Evolutionary conservation across 352 stramenopile species (phyloP).

Genomic region (Globisporangium paddicum): DNA sequence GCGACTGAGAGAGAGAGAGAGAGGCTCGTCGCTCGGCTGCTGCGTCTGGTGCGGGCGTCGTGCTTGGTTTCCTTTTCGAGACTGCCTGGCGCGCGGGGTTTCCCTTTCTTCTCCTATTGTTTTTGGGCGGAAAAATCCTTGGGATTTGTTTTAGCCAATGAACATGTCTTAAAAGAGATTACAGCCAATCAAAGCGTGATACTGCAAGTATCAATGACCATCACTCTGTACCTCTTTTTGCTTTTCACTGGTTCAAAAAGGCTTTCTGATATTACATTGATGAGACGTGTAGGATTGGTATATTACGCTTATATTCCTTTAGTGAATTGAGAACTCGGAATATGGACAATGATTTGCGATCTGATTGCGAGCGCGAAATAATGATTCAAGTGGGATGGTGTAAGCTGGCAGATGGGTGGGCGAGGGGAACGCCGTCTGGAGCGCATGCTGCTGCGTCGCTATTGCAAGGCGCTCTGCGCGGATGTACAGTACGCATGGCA

Average conservation of each 20-base stretch:
- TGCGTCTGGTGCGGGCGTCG: background rate
- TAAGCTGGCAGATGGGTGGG: background rate
- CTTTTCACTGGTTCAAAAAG: background rate
- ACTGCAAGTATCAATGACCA: background rate
- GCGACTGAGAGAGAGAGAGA: no score
- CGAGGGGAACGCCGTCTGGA: background rate
- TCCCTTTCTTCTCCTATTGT: background rate
- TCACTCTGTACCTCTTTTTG: background rate
- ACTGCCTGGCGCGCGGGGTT: slow-evolving; percentile 1
- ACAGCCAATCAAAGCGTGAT: no score
- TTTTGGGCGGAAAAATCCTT: background rate
- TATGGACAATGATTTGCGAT: no score
- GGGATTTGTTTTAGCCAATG: background rate
- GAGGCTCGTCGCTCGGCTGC: background rate
- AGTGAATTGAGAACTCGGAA: no score
- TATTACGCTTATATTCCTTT: no score
- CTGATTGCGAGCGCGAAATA: slow-evolving; percentile 1
- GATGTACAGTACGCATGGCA: background rate
- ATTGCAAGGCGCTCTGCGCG: background rate
- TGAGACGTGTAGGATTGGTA: no score
- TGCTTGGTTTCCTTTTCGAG: slow-evolving; percentile 7
- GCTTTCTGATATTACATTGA: background rate
- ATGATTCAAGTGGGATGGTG: background rate
- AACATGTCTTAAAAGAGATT: no score
- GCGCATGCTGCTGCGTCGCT: background rate